These are phyloP conservation scores for Salix purpurea DNA, from an alignment of 345 rosid genomes.

Conservation along the genomic window DNA sequence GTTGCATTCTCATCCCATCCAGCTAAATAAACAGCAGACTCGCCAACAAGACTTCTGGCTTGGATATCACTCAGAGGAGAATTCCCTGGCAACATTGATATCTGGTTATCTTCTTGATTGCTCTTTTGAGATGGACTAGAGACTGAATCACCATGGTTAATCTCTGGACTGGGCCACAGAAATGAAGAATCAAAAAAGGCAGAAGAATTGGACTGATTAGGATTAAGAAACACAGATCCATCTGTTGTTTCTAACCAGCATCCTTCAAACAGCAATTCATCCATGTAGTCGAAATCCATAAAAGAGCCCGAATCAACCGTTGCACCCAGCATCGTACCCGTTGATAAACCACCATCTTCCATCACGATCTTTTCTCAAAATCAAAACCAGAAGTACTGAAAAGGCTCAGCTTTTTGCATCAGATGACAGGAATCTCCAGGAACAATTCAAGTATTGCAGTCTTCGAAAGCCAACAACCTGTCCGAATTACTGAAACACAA, in stretches of 20 bases:
- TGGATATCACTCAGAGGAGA: slow-evolving; percentile 27
- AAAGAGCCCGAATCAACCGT: slow-evolving; percentile 37
- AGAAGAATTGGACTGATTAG: slow-evolving; percentile 38
- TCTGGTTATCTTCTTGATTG: slow-evolving; percentile 37
- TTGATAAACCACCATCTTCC: slow-evolving; percentile 54
- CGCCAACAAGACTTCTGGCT: slow-evolving; percentile 21
- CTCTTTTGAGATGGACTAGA: slow-evolving; percentile 23
- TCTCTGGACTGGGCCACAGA: slow-evolving; percentile 41
- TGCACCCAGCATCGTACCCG: slow-evolving; percentile 26
- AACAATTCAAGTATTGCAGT: slow-evolving; percentile 1
- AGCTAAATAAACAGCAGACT: slow-evolving; percentile 11
- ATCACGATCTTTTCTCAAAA: slow-evolving; percentile 26
- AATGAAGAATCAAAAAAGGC: slow-evolving; percentile 42
- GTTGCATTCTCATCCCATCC: slow-evolving; percentile 7
- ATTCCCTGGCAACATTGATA: slow-evolving; percentile 15
- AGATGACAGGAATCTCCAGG: background rate
- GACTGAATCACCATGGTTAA: slow-evolving; percentile 25
- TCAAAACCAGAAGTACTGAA: background rate
- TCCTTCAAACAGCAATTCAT: slow-evolving; percentile 79
- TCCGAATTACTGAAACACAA: slow-evolving; percentile 4
- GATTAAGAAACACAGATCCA: slow-evolving; percentile 69
- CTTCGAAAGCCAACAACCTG: slow-evolving; percentile 23
- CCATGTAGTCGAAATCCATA: slow-evolving; percentile 70
- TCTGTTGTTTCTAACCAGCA: slow-evolving; percentile 88
- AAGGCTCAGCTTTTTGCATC: slow-evolving; percentile 6